Base-by-base conservation (phyloP, 2,329 filamentous ascomycete species). In the Colletotrichum neosansevieriae region DNA sequence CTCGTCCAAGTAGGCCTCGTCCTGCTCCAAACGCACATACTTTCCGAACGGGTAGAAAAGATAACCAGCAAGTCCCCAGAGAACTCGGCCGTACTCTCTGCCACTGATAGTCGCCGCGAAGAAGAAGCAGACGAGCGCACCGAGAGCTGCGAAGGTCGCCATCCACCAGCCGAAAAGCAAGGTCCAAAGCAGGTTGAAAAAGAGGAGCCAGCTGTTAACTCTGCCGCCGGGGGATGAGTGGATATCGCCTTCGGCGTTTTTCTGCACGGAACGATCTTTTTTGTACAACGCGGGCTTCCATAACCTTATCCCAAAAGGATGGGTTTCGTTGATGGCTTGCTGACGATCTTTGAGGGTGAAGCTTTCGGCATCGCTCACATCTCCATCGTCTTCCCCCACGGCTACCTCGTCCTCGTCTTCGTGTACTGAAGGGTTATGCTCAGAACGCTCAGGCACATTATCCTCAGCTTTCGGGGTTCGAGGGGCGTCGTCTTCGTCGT, bases 241-340 rank as follows among this genome's bases (percentile, higher is more conserved):
- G 67, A 99, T 98, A 78, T 99, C 96, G 13, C 92, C 94, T 81
- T 98, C 95, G 6, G 96, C 96, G 53, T 91, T 97, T 80, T 97
- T 96, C 78, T 98, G 94, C 42, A 99, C 97, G 1, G 96, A 99
- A 64, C 96, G 91, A 74, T 92, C 91, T 80, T 99, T 99, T 82
- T 99, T 99, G 86, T 99, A 99, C 71, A 99, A 80, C 1, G 96
- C 97, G 49, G 96, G 96, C 80, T 99, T 99, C 96, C 96, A 99
- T 71, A 99, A 93, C 78, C 97, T 91, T 77, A 99, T 98, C 84
- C 96, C 96, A 75, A 99, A 99, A 0, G 96, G 96, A 84, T 99
- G 96, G 0, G 96, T 99, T 79, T 97, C 92, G 81, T 99, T 99
- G 84, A 99, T 99, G 72, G 96, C 96, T 78, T 97, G 91, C 80